Base-by-base conservation (phyloP, 306 rosid species). In the Cucumis melo region DNA sequence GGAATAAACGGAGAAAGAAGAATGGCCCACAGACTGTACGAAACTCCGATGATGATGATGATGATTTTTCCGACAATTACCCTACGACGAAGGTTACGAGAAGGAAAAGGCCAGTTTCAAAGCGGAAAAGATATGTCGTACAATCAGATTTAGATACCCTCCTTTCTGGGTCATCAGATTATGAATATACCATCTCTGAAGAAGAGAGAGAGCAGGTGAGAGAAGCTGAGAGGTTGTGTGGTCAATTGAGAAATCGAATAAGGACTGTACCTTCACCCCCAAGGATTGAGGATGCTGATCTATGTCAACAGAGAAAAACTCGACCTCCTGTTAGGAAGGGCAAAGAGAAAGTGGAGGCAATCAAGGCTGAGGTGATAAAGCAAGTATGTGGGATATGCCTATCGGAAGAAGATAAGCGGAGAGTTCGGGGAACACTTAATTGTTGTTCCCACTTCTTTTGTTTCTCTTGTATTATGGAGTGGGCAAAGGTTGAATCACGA, bases 401-500 rank as follows among this genome's bases (percentile, higher is more conserved):
- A 11, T 84, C 99, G 0, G 99, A 92, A 84, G 99, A 95, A 90
- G 90, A 88, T 86, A 90, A 90, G 83, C 88, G 98, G 82, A 89
- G 87, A 92, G 86, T 90, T 56, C 83, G 93, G 87, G 99, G 99
- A 80, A 86, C 90, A 12, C 86, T 95, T 36, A 85, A 89, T 71
- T 92, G 99, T 78, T 95, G 99, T 86, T 84, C 93, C 62, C 99
- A 95, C 85, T 95, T 81, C 77, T 95, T 92, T 84, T 95, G 99
- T 84, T 95, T 90, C 78, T 77, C 89, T 62, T 95, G 99, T 84
- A 92, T 95, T 78, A 87, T 91, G 93, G 99, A 95, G 88, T 95
- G 99, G 99, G 90, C 93, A 15, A 95, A 92, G 87, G 99, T 95
- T 81, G 99, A 95, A 78, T 87, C 98, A 59, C 98, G 98, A 38